Percentiles rank a stretch among this genome's conserved stretches.
These are phyloP conservation scores for Fusarium metavorans DNA, from an alignment of 2,329 filamentous ascomycete genomes.

Conservation along the genomic window DNA sequence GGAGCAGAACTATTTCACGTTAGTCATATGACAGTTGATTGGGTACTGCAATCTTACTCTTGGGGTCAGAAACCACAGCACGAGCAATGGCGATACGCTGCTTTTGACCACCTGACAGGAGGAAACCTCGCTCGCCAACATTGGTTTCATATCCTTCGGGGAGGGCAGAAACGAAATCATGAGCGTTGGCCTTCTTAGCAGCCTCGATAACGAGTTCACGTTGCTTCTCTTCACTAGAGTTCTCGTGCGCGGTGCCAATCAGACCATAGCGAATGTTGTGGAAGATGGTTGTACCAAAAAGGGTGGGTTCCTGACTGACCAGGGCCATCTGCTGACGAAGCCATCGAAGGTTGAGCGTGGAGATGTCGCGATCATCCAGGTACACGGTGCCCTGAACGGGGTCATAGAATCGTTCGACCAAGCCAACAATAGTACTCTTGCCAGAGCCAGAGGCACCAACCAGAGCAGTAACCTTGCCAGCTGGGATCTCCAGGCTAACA, in stretches of 20 bases:
- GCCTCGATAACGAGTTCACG: conserved; percentile 80
- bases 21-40: conserved; percentile 1
- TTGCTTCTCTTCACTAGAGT: conserved; percentile 74
- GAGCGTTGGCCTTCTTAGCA: conserved; percentile 91
- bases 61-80: conserved; percentile 90
- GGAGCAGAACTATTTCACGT: conserved; percentile 72
- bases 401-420: conserved; percentile 94
- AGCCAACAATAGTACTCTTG: conserved; percentile 92
- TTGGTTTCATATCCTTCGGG: conserved; percentile 93
- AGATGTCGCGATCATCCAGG: conserved; percentile 86
- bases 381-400: conserved; percentile 83
- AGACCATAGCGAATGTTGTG: conserved; percentile 92
- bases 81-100: conserved; percentile 96
- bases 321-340: conserved; percentile 91
- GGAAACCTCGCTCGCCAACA: conserved; percentile 93
- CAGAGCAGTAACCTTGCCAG: conserved; percentile 91
- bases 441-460: conserved; percentile 95
- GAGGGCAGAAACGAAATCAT: conserved; percentile 86
- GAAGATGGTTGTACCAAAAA: conserved; percentile 91
- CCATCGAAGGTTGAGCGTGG: conserved; percentile 87
- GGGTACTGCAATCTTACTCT: conserved; percentile 60
- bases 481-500: conserved; percentile 82
- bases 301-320: conserved; percentile 91
- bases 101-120: conserved; percentile 95
- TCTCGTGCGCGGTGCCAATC: conserved; percentile 83